phyloP scores from a whole-genome alignment of 2,329 filamentous ascomycete genomes.

The Orbilia ellipsospora region DNA sequence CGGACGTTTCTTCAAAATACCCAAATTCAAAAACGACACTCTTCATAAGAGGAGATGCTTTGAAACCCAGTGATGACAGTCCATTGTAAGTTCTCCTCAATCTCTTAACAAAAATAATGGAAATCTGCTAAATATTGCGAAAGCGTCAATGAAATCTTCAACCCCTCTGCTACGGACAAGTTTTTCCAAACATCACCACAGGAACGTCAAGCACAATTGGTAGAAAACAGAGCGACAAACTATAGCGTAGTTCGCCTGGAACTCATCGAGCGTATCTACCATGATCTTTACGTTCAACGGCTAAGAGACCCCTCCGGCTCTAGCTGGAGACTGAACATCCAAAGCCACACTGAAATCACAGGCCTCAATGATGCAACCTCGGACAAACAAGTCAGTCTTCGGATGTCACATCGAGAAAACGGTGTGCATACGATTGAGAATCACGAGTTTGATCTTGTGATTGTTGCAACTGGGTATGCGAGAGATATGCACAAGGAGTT shows the following conservation, averaged over 20 bases:
- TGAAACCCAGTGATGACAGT: constrained; percentile 92
- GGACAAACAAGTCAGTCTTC: constrained; percentile 64
- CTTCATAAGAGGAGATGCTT: constrained; percentile 82
- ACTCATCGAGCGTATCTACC: constrained; percentile 88
- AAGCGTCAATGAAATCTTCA: constrained; percentile 95
- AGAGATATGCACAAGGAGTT: constrained; percentile 82
- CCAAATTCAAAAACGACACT: constrained; percentile 82
- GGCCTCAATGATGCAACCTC: constrained; percentile 67
- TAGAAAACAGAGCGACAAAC: constrained; percentile 84
- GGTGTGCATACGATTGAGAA: constrained; percentile 61
- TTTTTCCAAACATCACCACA: constrained; percentile 76
- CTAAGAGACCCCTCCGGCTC: constrained; percentile 76
- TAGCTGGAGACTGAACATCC: constrained; percentile 84
- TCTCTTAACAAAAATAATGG: background rate
- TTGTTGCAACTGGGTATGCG: constrained; percentile 88
- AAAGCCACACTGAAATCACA: constrained; percentile 74
- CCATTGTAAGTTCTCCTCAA: constrained; percentile 79
- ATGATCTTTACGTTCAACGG: constrained; percentile 86
- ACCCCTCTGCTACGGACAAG: constrained; percentile 82
- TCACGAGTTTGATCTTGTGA: constrained; percentile 78
- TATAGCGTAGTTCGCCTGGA: constrained; percentile 94
- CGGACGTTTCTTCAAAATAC: constrained; percentile 83
- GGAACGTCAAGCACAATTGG: constrained; percentile 72
- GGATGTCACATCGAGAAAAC: constrained; percentile 69
- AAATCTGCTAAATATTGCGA: background rate